phyloP scores from a whole-genome alignment of 2,329 filamentous ascomycete species.

The Aspergillus sp. region DNA sequence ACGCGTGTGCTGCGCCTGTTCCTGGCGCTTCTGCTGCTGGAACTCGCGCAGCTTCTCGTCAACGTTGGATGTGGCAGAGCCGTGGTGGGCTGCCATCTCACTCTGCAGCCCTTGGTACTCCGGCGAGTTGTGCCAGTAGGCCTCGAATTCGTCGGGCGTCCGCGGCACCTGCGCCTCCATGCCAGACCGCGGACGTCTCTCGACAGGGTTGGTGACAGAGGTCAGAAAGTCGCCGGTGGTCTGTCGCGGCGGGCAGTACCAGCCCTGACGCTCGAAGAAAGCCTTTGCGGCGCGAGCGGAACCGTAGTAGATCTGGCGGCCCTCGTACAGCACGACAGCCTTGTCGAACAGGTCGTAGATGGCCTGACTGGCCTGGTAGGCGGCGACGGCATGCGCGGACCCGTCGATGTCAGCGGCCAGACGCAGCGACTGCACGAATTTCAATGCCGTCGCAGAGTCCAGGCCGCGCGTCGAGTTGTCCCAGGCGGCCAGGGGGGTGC shows the following conservation, averaged over 20 bases:
- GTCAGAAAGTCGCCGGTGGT: slow-evolving; percentile 62
- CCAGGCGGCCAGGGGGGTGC: slow-evolving; percentile 35
- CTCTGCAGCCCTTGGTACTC: slow-evolving; percentile 32
- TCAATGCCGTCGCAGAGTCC: slow-evolving; percentile 43
- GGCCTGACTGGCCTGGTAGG: slow-evolving; percentile 42
- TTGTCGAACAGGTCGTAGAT: slow-evolving; percentile 53
- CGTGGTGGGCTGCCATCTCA: slow-evolving; percentile 33
- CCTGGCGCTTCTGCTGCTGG: slow-evolving; percentile 23
- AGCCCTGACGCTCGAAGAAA: slow-evolving; percentile 61
- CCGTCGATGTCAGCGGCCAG: slow-evolving; percentile 37
- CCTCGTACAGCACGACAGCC: slow-evolving; percentile 60
- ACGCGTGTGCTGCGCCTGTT: slow-evolving; percentile 40
- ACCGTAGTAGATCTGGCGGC: slow-evolving; percentile 65
- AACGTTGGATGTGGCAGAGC: no score
- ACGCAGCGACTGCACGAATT: slow-evolving; percentile 43
- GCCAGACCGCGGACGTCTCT: slow-evolving; percentile 46
- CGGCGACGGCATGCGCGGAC: slow-evolving; percentile 41
- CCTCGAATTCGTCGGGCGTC: slow-evolving; percentile 58
- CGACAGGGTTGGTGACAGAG: slow-evolving; percentile 53
- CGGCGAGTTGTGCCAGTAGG: slow-evolving; percentile 44
- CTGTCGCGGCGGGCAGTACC: slow-evolving; percentile 55
- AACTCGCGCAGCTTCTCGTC: slow-evolving; percentile 22
- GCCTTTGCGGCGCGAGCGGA: slow-evolving; percentile 46
- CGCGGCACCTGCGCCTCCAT: slow-evolving; percentile 55
- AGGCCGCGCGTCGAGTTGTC: slow-evolving; percentile 39